Conservation (phyloP, 495 filamentous ascomycete genomes). For the Immersiella caudata region DNA sequence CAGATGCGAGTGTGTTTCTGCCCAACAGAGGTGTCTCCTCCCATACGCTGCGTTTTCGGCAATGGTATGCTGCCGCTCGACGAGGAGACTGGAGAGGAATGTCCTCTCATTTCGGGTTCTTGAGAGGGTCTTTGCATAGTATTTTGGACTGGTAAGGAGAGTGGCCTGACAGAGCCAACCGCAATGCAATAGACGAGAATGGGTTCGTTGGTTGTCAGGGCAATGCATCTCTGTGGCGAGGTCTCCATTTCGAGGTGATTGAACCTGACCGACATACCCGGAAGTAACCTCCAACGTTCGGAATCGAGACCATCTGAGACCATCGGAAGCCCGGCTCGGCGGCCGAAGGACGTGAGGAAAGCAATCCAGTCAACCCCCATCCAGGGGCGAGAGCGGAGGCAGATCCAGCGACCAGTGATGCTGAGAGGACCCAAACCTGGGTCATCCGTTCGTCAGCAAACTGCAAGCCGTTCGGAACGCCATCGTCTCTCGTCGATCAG, state of each 20-base stretch:
- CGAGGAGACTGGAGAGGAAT: neutral
- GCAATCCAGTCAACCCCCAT: neutral
- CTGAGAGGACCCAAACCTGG: neutral
- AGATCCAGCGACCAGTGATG: neutral
- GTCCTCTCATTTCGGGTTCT: neutral
- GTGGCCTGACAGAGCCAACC: neutral
- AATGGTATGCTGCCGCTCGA: neutral
- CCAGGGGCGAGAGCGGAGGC: neutral
- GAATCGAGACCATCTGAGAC: conserved; percentile 9
- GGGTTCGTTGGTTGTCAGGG: neutral
- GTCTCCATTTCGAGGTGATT: neutral
- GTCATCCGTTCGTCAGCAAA: conserved; percentile 8
- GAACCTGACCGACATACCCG: neutral
- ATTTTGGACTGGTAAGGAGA: neutral
- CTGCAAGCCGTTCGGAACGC: neutral
- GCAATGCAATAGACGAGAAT: neutral
- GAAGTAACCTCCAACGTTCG: neutral
- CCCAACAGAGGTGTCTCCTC: conserved; percentile 5
- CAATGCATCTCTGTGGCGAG: neutral
- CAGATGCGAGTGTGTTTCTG: conserved; percentile 6
- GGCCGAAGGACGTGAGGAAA: neutral
- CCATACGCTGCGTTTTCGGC: neutral
- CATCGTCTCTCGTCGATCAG: neutral
- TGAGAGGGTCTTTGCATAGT: neutral
- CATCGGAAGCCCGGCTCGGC: neutral